A percentile compares a stretch with the other conserved stretches of the same genome.
These are phyloP conservation scores for Coleophoma crateriformis DNA, from an alignment of 2,329 filamentous ascomycete genomes.

Conservation along the genomic window DNA sequence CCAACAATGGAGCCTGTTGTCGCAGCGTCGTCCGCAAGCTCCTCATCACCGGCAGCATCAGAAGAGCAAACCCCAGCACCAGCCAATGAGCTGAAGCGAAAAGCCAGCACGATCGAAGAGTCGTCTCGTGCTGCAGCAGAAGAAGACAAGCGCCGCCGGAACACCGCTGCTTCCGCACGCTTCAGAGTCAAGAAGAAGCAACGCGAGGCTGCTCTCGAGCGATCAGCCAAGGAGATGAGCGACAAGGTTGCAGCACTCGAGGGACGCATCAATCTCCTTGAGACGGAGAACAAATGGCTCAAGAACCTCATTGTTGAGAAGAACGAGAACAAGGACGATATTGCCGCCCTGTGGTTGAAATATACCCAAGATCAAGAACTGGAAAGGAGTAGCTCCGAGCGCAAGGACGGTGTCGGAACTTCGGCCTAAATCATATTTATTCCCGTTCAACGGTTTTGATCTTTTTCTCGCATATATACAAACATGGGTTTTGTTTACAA, in stretches of 20 bases:
- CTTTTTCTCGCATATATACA: too few species aligned
- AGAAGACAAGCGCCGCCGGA: slow-evolving; percentile 84
- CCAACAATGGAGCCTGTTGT: slow-evolving; percentile 13
- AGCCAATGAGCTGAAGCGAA: slow-evolving; percentile 21
- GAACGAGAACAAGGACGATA: slow-evolving; percentile 48
- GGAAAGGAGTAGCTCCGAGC: slow-evolving; percentile 22
- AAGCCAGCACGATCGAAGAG: slow-evolving; percentile 47
- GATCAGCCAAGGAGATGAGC: slow-evolving; percentile 74
- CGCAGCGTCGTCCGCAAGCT: slow-evolving; percentile 12
- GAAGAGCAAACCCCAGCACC: slow-evolving; percentile 13
- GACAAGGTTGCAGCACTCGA: slow-evolving; percentile 74
- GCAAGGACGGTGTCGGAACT: slow-evolving; percentile 27
- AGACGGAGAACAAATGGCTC: slow-evolving; percentile 78
- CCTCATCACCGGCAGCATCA: slow-evolving; percentile 16
- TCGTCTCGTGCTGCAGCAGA: slow-evolving; percentile 70
- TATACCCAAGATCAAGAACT: slow-evolving; percentile 26
- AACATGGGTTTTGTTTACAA: too few species aligned
- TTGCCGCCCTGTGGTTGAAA: slow-evolving; percentile 32
- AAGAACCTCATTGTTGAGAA: slow-evolving; percentile 79
- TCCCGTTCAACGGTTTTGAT: background rate
- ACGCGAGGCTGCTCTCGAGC: slow-evolving; percentile 79
- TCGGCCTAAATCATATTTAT: slow-evolving; percentile 7
- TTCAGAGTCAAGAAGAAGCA: slow-evolving; percentile 97
- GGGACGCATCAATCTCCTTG: slow-evolving; percentile 67
- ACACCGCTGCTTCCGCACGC: slow-evolving; percentile 81